Conservation (phyloP, 2,329 filamentous ascomycete species). For the Monosporascus sp. region DNA sequence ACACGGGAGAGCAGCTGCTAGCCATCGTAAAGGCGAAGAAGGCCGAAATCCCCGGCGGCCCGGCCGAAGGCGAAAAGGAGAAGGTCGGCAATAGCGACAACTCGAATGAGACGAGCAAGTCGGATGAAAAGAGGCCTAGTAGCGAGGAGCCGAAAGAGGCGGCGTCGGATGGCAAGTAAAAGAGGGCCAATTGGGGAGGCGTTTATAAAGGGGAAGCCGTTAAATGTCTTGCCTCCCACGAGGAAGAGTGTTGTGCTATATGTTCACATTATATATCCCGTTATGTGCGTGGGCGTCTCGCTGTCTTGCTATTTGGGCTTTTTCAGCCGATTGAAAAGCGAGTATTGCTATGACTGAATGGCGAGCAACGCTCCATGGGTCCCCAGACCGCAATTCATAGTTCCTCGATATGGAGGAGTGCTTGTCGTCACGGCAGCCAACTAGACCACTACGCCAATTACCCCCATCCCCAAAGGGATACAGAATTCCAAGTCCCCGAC, state of each 20-base stretch:
- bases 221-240: background rate
- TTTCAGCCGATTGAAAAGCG: no score
- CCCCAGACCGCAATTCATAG: no score
- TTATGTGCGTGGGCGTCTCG: background rate
- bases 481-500: no score
- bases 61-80: conserved; percentile 4
- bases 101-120: background rate
- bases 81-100: background rate
- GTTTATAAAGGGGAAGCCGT: background rate
- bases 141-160: background rate
- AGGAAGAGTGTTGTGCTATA: background rate
- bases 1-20: conserved; percentile 65
- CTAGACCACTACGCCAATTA: no score
- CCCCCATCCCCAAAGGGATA: no score
- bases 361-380: no score
- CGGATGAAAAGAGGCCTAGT: background rate
- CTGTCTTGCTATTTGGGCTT: no score
- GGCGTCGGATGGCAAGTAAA: background rate
- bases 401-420: no score
- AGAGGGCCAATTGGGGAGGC: background rate
- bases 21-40: conserved; percentile 60
- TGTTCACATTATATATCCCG: background rate
- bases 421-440: no score
- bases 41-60: conserved; percentile 9
- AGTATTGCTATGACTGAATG: no score